Conservation (phyloP, 129 eudicot genomes). For the Saussurea involucrata region DNA sequence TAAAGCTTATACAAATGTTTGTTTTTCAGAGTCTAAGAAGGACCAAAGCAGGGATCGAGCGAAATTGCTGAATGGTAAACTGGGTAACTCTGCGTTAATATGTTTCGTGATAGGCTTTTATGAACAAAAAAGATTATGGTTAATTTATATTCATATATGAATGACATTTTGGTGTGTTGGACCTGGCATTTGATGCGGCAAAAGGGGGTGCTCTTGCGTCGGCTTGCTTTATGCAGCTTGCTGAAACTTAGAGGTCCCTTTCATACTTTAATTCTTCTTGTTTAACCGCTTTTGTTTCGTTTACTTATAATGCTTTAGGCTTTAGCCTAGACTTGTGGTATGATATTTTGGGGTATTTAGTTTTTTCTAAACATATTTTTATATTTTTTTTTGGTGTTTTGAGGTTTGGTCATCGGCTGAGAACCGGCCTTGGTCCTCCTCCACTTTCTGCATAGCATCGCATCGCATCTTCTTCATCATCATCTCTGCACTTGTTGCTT, state of each 20-base stretch:
- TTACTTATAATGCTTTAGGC: neutral
- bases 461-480: slow-evolving; percentile 17
- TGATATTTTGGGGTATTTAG: neutral
- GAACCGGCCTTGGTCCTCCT: slow-evolving; percentile 36
- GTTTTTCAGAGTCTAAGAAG: slow-evolving; percentile 33
- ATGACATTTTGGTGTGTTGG: slow-evolving; percentile 39
- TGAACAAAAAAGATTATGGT: slow-evolving; percentile 12
- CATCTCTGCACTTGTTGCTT: slow-evolving; percentile 10
- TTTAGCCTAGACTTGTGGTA: neutral
- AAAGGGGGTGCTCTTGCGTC: slow-evolving; percentile 20
- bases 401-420: slow-evolving; percentile 49
- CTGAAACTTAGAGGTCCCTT: slow-evolving; percentile 39
- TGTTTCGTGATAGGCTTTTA: slow-evolving; percentile 16
- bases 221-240: slow-evolving; percentile 23
- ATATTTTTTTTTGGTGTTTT: slow-evolving; percentile 32
- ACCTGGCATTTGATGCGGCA: slow-evolving; percentile 33
- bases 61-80: slow-evolving; percentile 15
- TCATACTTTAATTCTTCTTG: slow-evolving; percentile 15
- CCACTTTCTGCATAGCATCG: slow-evolving; percentile 35
- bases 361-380: slow-evolving; percentile 30
- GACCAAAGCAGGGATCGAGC: slow-evolving; percentile 3
- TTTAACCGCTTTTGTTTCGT: neutral
- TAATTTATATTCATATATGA: slow-evolving; percentile 19
- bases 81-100: slow-evolving; percentile 8
- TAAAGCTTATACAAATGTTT: neutral